Conservation (phyloP, 164 flowering plant genomes). For the Umbilicus rupestris region DNA sequence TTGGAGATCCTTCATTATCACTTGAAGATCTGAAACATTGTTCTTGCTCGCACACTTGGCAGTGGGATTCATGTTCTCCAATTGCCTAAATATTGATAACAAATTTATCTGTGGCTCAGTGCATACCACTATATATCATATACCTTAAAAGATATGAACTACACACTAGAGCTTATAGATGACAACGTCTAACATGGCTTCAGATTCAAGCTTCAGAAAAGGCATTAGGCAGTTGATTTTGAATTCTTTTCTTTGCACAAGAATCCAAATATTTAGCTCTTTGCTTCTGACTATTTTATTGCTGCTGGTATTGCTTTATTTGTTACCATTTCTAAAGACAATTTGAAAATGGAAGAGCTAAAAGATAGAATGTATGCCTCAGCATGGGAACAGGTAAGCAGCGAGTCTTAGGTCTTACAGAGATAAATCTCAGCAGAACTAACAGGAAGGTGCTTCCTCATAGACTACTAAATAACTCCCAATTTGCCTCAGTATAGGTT, state of each 20-base stretch:
- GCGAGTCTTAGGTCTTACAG: too few species aligned
- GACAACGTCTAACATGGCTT: neutral
- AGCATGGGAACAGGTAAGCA: too few species aligned
- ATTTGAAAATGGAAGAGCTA: too few species aligned
- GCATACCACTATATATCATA: neutral
- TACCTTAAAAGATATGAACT: neutral
- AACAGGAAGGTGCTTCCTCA: too few species aligned
- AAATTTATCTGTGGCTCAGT: neutral
- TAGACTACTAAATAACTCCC: too few species aligned
- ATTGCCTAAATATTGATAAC: conserved; percentile 7
- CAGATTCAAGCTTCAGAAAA: neutral
- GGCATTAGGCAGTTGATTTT: neutral
- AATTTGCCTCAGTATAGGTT: too few species aligned
- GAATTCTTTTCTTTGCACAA: neutral
- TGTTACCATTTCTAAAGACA: too few species aligned
- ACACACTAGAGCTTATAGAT: too few species aligned
- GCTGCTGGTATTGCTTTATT: too few species aligned
- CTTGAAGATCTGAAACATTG: conserved; percentile 12
- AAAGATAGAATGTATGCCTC: too few species aligned
- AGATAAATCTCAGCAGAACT: too few species aligned
- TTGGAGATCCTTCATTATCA: conserved; percentile 21
- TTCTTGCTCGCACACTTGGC: neutral
- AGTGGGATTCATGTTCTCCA: conserved; percentile 15
- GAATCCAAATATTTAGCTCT: neutral
- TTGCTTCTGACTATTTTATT: neutral